These are phyloP conservation scores for Aspergillus sp. DNA, from an alignment of 2,329 filamentous ascomycete genomes.

Conservation along the genomic window DNA sequence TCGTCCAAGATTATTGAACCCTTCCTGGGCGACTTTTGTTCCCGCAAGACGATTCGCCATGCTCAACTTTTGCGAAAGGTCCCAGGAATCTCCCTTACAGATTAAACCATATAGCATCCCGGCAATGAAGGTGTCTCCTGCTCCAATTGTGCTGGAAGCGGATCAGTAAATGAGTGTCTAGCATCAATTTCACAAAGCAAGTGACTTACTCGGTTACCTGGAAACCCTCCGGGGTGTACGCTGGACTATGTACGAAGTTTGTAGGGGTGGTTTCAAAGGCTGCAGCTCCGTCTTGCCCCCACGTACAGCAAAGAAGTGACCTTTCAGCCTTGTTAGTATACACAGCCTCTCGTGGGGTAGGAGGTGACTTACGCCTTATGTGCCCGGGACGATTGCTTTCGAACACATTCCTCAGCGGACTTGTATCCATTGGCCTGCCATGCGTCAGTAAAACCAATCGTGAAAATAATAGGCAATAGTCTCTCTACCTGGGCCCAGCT, in stretches of 20 bases:
- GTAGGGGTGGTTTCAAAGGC: conserved; percentile 41
- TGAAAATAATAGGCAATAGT: neutral
- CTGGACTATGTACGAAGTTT: conserved; percentile 44
- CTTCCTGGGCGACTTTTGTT: conserved; percentile 66
- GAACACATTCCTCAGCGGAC: conserved; percentile 54
- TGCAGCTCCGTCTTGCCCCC: conserved; percentile 57
- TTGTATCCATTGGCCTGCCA: conserved; percentile 38
- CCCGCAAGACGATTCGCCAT: conserved; percentile 69
- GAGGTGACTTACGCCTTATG: conserved; percentile 47
- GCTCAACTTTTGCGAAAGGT: conserved; percentile 48
- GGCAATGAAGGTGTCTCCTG: conserved; percentile 74
- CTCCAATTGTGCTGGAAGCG: conserved; percentile 62
- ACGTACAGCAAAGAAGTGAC: conserved; percentile 57
- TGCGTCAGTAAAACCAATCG: neutral
- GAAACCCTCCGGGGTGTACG: conserved; percentile 39
- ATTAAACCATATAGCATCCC: conserved; percentile 65
- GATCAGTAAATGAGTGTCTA: neutral
- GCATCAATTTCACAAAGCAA: conserved; percentile 5
- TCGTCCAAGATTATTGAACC: conserved; percentile 57
- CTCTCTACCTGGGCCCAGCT: conserved; percentile 64
- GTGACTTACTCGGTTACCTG: conserved; percentile 60
- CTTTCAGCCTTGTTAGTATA: conserved; percentile 26
- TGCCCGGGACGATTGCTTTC: conserved; percentile 40
- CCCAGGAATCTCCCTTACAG: conserved; percentile 52
- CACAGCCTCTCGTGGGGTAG: neutral